Evolutionary conservation across 179 eudicot genomes (phyloP).

Genomic region (Silene noctiflora): DNA sequence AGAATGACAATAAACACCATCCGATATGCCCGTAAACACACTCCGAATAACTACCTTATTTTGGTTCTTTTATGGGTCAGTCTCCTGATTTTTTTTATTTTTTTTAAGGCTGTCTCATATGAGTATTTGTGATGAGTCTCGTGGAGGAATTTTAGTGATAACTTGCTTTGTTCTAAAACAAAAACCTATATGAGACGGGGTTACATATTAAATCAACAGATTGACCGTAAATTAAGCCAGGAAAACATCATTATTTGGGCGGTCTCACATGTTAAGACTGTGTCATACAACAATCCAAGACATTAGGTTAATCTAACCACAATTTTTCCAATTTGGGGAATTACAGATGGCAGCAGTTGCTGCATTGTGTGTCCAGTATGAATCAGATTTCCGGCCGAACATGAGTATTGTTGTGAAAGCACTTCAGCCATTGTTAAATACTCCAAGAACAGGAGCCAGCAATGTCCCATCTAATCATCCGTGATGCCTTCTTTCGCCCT

Average conservation of each 20-base stretch:
- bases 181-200: too few species aligned
- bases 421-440: conserved; percentile 36
- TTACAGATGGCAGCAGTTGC: conserved; percentile 44
- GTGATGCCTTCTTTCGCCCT: background rate
- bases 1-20: background rate
- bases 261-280: too few species aligned
- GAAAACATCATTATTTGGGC: too few species aligned
- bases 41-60: too few species aligned
- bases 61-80: too few species aligned
- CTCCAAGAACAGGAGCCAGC: conserved; percentile 24
- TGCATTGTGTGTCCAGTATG: conserved; percentile 42
- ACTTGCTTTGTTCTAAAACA: background rate
- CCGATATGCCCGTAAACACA: too few species aligned
- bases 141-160: background rate
- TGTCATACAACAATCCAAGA: too few species aligned
- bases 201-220: too few species aligned
- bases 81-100: too few species aligned
- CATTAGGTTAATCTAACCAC: background rate
- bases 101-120: too few species aligned
- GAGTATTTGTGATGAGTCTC: background rate
- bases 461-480: conserved; percentile 18
- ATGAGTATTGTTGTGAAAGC: conserved; percentile 47
- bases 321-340: background rate
- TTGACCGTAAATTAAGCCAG: too few species aligned
- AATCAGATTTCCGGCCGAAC: conserved; percentile 43